Conservation (phyloP, 2,329 filamentous ascomycete genomes). For the Penicillium sp. region DNA sequence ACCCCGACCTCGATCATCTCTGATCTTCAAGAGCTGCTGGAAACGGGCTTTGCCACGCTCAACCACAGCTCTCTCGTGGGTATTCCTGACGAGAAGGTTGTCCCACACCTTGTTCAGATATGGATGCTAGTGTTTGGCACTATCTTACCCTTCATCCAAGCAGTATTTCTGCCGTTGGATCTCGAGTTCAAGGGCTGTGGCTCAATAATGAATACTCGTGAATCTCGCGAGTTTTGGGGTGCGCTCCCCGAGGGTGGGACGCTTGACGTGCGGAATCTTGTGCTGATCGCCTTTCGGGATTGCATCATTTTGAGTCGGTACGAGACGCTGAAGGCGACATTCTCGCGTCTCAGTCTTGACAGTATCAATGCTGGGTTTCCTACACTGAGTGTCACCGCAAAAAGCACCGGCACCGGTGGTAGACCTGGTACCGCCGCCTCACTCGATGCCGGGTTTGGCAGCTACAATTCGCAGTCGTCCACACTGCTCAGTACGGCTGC, state of each 20-base stretch:
- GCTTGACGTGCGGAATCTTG: slow-evolving; percentile 81
- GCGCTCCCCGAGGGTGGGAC: slow-evolving; percentile 50
- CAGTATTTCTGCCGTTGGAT: slow-evolving; percentile 87
- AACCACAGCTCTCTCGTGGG: slow-evolving; percentile 69
- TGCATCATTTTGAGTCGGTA: slow-evolving; percentile 82
- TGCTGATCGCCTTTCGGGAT: slow-evolving; percentile 82
- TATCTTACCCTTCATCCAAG: slow-evolving; percentile 88
- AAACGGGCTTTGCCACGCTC: slow-evolving; percentile 74
- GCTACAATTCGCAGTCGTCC: slow-evolving; percentile 72
- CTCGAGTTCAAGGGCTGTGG: slow-evolving; percentile 86
- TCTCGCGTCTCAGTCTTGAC: slow-evolving; percentile 81
- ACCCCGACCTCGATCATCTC: slow-evolving; percentile 56
- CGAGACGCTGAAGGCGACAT: slow-evolving; percentile 80
- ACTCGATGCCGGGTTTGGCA: slow-evolving; percentile 67
- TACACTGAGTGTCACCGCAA: slow-evolving; percentile 37
- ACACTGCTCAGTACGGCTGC: slow-evolving; percentile 63
- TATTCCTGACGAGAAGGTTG: slow-evolving; percentile 78
- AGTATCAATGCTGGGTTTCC: slow-evolving; percentile 56
- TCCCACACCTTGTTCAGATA: slow-evolving; percentile 82
- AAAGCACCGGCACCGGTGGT: slow-evolving; percentile 42
- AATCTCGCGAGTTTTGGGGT: slow-evolving; percentile 88
- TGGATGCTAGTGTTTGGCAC: slow-evolving; percentile 91
- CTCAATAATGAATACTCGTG: slow-evolving; percentile 66
- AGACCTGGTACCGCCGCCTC: slow-evolving; percentile 70
- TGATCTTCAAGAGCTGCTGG: slow-evolving; percentile 56